Conservation (phyloP, 2,329 filamentous ascomycete genomes). For the Stagonosporopsis chrysanthemi region DNA sequence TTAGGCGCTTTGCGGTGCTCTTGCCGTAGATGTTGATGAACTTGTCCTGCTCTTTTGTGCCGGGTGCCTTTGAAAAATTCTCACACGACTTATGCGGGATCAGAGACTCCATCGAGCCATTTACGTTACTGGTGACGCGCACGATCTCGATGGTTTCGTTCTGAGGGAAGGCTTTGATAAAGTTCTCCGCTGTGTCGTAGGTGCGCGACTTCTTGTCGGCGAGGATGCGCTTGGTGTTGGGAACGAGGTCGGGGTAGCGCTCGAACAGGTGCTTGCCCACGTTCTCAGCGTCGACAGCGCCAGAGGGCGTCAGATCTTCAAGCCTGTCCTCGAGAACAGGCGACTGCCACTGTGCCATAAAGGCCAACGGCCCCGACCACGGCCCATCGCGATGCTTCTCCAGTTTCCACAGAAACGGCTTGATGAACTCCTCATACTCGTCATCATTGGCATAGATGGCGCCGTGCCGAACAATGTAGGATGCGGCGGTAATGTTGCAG, state of each 20-base stretch:
- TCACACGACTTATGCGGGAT: constrained; percentile 47
- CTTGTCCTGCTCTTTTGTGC: constrained; percentile 37
- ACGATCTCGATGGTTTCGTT: constrained; percentile 43
- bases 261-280: constrained; percentile 67
- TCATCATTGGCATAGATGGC: constrained; percentile 60
- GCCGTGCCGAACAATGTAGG: constrained; percentile 59
- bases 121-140: constrained; percentile 38
- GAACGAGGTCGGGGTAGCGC: constrained; percentile 61
- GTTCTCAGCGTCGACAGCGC: constrained; percentile 61
- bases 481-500: constrained; percentile 58
- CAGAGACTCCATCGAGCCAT: constrained; percentile 40
- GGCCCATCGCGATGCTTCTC: constrained; percentile 61
- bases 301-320: constrained; percentile 38
- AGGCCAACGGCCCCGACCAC: constrained; percentile 61
- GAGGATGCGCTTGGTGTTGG: constrained; percentile 43
- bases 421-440: constrained; percentile 59
- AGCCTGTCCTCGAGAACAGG: constrained; percentile 63
- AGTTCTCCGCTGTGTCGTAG: constrained; percentile 43
- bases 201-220: constrained; percentile 49
- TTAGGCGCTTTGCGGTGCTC: constrained; percentile 35
- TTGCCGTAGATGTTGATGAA: constrained; percentile 41
- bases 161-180: constrained; percentile 41
- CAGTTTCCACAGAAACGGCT: constrained; percentile 63
- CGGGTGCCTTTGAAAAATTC: constrained; percentile 44
- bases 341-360: constrained; percentile 63